Evolutionary conservation across 169 alveolate species (phyloP).

Genomic region (Fabrea salina): DNA sequence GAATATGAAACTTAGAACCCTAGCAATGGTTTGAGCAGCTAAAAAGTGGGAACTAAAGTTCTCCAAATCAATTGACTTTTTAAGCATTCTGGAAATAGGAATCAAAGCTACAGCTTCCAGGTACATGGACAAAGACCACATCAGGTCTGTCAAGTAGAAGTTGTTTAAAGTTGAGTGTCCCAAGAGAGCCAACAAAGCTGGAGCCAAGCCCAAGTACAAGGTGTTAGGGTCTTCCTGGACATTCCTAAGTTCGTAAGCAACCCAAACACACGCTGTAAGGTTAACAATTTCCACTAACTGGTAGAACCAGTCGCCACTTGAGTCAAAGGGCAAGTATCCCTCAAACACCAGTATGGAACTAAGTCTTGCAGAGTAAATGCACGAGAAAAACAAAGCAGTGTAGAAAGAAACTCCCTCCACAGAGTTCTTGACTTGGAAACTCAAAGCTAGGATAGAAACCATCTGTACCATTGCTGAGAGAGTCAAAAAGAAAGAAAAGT

Average conservation of each 20-base stretch:
- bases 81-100: conserved; percentile 91
- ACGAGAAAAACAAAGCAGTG: conserved; percentile 85
- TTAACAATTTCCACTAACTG: conserved; percentile 87
- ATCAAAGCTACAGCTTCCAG: conserved; percentile 89
- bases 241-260: conserved; percentile 81
- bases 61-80: conserved; percentile 63
- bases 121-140: conserved; percentile 93
- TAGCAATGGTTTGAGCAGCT: conserved; percentile 91
- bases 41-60: conserved; percentile 89
- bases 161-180: conserved; percentile 91
- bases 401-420: conserved; percentile 88
- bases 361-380: conserved; percentile 80
- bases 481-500: conserved; percentile 90
- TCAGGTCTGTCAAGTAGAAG: conserved; percentile 81
- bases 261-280: conserved; percentile 73
- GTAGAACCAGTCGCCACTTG: conserved; percentile 94
- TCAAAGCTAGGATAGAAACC: conserved; percentile 88
- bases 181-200: conserved; percentile 82
- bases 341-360: conserved; percentile 89
- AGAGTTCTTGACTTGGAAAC: conserved; percentile 74
- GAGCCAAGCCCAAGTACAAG: conserved; percentile 76
- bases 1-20: conserved; percentile 84
- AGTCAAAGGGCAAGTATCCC: conserved; percentile 92
- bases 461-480: conserved; percentile 86
- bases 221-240: conserved; percentile 81